These are phyloP conservation scores for Boletus semigastroideus DNA, from an alignment of 1,284 basidiomycete genomes.

Conservation along the genomic window DNA sequence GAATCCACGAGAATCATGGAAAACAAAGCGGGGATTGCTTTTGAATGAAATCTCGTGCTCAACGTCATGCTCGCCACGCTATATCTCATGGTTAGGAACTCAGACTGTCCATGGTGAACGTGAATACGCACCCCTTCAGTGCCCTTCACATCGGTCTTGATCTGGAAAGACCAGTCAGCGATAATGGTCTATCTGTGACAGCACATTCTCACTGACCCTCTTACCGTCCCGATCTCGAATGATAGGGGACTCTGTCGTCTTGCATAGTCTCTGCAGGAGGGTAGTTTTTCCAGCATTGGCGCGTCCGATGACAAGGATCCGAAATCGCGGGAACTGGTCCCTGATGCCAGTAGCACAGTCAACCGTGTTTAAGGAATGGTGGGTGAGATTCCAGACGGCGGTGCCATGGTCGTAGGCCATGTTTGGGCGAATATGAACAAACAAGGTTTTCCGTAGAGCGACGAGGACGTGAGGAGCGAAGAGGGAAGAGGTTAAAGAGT, in stretches of 20 bases:
- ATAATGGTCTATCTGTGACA: background rate
- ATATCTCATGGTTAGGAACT: background rate
- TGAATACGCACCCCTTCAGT: background rate
- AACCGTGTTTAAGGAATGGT: background rate
- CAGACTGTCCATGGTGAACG: no score
- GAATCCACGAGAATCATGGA: constrained; percentile 34
- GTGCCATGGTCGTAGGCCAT: background rate
- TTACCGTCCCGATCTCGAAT: background rate
- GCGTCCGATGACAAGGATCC: constrained; percentile 4
- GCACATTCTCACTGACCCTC: background rate
- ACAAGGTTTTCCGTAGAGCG: background rate
- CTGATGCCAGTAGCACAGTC: background rate
- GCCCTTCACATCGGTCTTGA: background rate
- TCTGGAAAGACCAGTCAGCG: background rate
- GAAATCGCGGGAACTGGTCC: constrained; percentile 2
- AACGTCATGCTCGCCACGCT: constrained; percentile 36
- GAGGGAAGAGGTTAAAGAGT: no score
- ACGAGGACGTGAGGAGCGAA: no score
- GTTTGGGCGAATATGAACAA: background rate
- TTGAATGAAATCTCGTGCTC: constrained; percentile 31
- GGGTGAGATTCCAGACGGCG: background rate
- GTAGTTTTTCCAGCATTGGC: constrained; percentile 6
- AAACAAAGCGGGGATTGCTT: constrained; percentile 21
- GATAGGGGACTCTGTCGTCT: constrained; percentile 1
- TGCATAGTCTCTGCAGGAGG: constrained; percentile 5